Evolutionary conservation across 2,329 filamentous ascomycete species (phyloP).

Genomic region (Thelonectria blattea): DNA sequence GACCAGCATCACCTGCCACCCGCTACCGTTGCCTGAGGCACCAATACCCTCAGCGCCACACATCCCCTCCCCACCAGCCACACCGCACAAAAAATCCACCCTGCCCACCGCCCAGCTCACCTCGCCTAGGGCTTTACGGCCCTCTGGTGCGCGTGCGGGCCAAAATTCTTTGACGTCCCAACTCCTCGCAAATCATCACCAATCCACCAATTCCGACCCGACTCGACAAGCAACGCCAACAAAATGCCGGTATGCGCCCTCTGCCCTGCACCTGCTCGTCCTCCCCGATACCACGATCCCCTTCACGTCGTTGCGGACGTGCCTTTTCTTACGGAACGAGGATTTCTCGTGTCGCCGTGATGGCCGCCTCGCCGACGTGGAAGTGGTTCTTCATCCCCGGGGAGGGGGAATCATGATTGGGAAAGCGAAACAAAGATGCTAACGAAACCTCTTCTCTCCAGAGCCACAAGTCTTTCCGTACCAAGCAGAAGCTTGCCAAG

Average conservation of each 20-base stretch:
- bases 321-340: slow-evolving; percentile 12
- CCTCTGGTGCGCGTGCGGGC: slow-evolving; percentile 40
- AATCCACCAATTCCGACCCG: slow-evolving; percentile 31
- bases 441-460: slow-evolving; percentile 48
- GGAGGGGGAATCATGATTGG: background rate
- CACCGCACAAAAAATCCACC: slow-evolving; percentile 26
- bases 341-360: background rate
- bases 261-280: background rate
- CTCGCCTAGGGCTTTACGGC: slow-evolving; percentile 46
- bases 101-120: slow-evolving; percentile 24
- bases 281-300: slow-evolving; percentile 5
- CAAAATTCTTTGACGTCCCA: slow-evolving; percentile 44
- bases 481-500: slow-evolving; percentile 99
- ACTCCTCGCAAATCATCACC: slow-evolving; percentile 43
- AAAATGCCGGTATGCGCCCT: slow-evolving; percentile 50
- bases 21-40: slow-evolving; percentile 26
- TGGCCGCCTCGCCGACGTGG: slow-evolving; percentile 1
- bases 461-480: slow-evolving; percentile 99
- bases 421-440: slow-evolving; percentile 29
- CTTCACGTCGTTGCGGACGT: slow-evolving; percentile 17
- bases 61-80: slow-evolving; percentile 18
- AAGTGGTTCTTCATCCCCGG: slow-evolving; percentile 8
- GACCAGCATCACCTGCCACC: background rate
- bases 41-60: slow-evolving; percentile 19
- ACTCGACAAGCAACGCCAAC: slow-evolving; percentile 48